Evolutionary conservation across 2,329 filamentous ascomycete species (phyloP).

Genomic region (Pseudogymnoascus sp.): DNA sequence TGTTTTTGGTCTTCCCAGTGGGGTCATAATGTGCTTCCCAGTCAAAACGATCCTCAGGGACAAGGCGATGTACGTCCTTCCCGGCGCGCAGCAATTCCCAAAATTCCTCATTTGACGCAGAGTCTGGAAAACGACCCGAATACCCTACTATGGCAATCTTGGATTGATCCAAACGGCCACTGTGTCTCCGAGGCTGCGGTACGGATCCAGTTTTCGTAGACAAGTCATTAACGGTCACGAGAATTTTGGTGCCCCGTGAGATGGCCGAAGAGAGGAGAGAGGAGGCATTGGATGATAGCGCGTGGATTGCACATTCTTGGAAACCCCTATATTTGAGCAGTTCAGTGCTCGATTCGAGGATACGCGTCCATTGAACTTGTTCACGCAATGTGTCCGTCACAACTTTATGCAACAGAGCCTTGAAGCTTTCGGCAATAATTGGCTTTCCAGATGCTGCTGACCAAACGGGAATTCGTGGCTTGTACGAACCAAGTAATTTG

Average conservation of each 20-base stretch:
- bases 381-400: slow-evolving; percentile 17
- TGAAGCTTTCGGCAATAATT: slow-evolving; percentile 9
- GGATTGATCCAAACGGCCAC: slow-evolving; percentile 33
- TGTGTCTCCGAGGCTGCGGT: not conserved
- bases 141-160: slow-evolving; percentile 80
- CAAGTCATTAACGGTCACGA: not conserved
- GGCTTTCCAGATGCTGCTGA: slow-evolving; percentile 11
- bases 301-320: not conserved
- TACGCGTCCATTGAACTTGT: slow-evolving; percentile 12
- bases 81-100: slow-evolving; percentile 70
- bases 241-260: not conserved
- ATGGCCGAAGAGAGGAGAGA: not conserved
- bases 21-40: slow-evolving; percentile 61
- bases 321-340: not conserved
- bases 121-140: slow-evolving; percentile 66
- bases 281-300: not conserved
- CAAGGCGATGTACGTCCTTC: slow-evolving; percentile 55
- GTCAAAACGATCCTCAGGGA: slow-evolving; percentile 60
- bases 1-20: slow-evolving; percentile 64
- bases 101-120: slow-evolving; percentile 57
- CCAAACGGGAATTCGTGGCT: slow-evolving; percentile 14
- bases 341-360: not conserved
- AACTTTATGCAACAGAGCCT: slow-evolving; percentile 14
- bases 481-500: slow-evolving; percentile 2
- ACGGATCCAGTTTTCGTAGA: not conserved